Percentiles rank a stretch among this genome's conserved stretches.
These are phyloP conservation scores for Kokia cookei DNA, from an alignment of 441 rosid genomes.

Conservation along the genomic window DNA sequence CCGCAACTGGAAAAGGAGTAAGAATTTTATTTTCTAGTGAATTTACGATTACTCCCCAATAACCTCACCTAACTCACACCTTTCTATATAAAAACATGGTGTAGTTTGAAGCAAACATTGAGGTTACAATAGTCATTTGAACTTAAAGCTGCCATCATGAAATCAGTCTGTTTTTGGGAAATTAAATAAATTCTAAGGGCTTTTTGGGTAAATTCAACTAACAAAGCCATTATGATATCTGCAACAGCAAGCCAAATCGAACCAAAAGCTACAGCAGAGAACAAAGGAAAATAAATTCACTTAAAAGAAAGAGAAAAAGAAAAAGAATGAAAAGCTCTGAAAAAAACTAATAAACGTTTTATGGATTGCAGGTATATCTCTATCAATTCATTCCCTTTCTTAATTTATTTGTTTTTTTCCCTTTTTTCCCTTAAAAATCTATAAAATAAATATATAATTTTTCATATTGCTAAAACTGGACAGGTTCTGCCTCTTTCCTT, in stretches of 20 bases:
- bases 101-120: neutral
- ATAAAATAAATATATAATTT: neutral
- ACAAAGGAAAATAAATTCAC: slow-evolving; percentile 2
- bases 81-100: neutral
- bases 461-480: slow-evolving; percentile 8
- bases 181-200: slow-evolving; percentile 16
- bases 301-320: neutral
- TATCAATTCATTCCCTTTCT: slow-evolving; percentile 11
- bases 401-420: neutral
- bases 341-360: neutral
- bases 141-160: neutral
- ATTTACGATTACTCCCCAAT: slow-evolving; percentile 16
- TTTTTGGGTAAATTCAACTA: slow-evolving; percentile 15
- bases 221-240: slow-evolving; percentile 25
- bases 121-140: neutral
- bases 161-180: neutral
- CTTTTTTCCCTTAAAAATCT: neutral
- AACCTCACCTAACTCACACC: neutral
- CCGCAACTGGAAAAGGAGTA: neutral
- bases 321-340: neutral
- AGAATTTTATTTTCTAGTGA: too few relatives aligned
- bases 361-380: slow-evolving; percentile 28
- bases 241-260: slow-evolving; percentile 34
- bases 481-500: slow-evolving; percentile 9
- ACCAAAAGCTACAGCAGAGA: slow-evolving; percentile 18